Base-by-base conservation (phyloP, 192 early-diverging fungal species). In the Umbelopsis sp. region DNA sequence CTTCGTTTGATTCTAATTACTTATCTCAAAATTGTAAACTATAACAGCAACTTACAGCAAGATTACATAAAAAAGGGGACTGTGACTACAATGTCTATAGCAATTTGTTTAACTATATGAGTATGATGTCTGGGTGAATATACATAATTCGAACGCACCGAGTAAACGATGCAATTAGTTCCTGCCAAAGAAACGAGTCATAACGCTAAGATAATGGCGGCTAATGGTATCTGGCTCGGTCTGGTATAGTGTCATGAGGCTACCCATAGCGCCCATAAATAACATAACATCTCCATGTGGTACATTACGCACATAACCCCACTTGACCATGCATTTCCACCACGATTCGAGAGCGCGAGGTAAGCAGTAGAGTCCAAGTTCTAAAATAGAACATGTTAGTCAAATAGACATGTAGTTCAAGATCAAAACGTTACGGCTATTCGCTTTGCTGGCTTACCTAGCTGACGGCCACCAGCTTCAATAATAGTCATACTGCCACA, bases 331-430 rank as follows among this genome's bases (percentile, higher is more conserved):
- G 20, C 43, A 53, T 12, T 88, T 85, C 93, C 92, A 95, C 8
- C 82, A 73, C 8, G 85, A 82, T 74, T 93, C 93, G 34, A 95
- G 50, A 0, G 93, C 93, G 45, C 94, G 87, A 47, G 94, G 87
- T 31, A 94, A 75, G 72, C 91, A 92, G 74, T 97, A 97, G 76
- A 97, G 79, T 16, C 87, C 93, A 43, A 97, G 80, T 73, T 97
- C 95, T 75, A 89, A 69, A n/a, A 21, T 17, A 17, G 47, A 20
- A 21, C 4, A 20, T n/a, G n/a, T n/a, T n/a, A n/a, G n/a, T n/a
- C n/a, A n/a, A n/a, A n/a, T n/a, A n/a, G n/a, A n/a, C n/a, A n/a
- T n/a, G n/a, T n/a, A n/a, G n/a, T n/a, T n/a, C n/a, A n/a, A n/a
- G n/a, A n/a, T n/a, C n/a, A n/a, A n/a, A n/a, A n/a, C n/a, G n/a